Evolutionary conservation across 495 filamentous ascomycete genomes (phyloP).

Genomic region (Bacidia gigantensis): DNA sequence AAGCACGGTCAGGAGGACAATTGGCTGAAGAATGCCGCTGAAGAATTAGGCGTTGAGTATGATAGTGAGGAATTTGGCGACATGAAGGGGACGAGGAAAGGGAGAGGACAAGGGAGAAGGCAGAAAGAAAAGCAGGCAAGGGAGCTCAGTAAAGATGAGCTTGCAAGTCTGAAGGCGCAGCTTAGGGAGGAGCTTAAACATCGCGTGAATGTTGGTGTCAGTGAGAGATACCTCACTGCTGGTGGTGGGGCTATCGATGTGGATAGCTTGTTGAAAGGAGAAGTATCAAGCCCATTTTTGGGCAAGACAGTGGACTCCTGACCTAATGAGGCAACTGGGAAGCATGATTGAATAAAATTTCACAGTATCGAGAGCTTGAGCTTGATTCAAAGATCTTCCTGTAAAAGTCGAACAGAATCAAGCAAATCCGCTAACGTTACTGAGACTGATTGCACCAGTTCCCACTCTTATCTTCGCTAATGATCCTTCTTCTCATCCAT

Average conservation of each 20-base stretch:
- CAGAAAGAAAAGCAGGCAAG: conserved; percentile 59
- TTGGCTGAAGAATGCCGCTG: conserved; percentile 71
- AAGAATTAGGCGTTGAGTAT: conserved; percentile 88
- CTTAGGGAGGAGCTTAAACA: conserved; percentile 52
- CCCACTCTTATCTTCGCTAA: background rate
- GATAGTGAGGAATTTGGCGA: conserved; percentile 72
- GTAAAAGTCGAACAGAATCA: too few relatives aligned
- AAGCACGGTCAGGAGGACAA: conserved; percentile 70
- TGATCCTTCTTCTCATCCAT: background rate
- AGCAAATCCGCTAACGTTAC: too few relatives aligned
- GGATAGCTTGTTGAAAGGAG: conserved; percentile 55
- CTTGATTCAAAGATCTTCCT: too few relatives aligned
- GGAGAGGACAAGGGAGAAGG: conserved; percentile 57
- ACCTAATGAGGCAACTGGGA: too few relatives aligned
- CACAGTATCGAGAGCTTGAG: too few relatives aligned
- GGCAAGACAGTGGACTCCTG: background rate
- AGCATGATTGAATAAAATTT: too few relatives aligned
- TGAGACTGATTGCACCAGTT: background rate
- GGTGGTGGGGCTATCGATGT: conserved; percentile 61
- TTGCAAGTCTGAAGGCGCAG: conserved; percentile 47
- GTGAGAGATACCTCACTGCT: conserved; percentile 72
- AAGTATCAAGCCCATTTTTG: conserved; percentile 9
- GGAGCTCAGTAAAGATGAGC: conserved; percentile 52
- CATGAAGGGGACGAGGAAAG: conserved; percentile 40
- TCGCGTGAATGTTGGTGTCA: conserved; percentile 82